phyloP scores from a whole-genome alignment of 1,139 yeast genomes.

The Saccharomyces hybrid region DNA sequence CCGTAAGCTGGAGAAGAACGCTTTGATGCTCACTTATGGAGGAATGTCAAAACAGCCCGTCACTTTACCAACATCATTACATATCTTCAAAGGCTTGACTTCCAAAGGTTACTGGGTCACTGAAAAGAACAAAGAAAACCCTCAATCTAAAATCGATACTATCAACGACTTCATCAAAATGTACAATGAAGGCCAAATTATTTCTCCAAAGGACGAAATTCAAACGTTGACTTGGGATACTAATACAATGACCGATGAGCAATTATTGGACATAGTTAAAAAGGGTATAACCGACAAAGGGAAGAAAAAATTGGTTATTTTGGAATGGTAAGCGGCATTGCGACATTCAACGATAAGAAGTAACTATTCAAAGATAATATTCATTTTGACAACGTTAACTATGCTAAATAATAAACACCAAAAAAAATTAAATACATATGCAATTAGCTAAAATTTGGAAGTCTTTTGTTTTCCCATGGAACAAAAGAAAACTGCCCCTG shows the following conservation, averaged over 20 bases:
- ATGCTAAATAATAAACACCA: not conserved
- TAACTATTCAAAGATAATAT: not conserved
- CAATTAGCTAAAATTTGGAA: not conserved
- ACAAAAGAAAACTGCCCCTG: not conserved
- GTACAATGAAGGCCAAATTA: slow-evolving; percentile 56
- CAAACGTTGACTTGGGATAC: slow-evolving; percentile 45
- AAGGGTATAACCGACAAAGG: slow-evolving; percentile 45
- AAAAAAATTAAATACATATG: not conserved
- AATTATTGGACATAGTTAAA: slow-evolving; percentile 43
- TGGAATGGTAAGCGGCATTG: slow-evolving; percentile 21
- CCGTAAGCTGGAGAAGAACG: slow-evolving; percentile 66
- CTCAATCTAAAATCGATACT: slow-evolving; percentile 52
- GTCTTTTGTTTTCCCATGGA: not conserved
- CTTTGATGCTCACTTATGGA: slow-evolving; percentile 82
- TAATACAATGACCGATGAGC: slow-evolving; percentile 38
- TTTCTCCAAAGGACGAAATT: slow-evolving; percentile 42
- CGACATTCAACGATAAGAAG: not conserved
- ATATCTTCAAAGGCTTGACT: slow-evolving; percentile 80
- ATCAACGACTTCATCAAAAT: slow-evolving; percentile 55
- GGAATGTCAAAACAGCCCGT: slow-evolving; percentile 98
- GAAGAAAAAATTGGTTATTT: slow-evolving; percentile 36
- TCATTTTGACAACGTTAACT: not conserved
- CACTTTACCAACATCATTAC: slow-evolving; percentile 74
- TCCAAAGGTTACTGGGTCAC: slow-evolving; percentile 95
- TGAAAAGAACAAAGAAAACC: slow-evolving; percentile 57